Evolutionary conservation across 2,329 filamentous ascomycete genomes (phyloP), one percentile per base, ranked within the genome.

Genomic region (Atkinsonella texensis): DNA sequence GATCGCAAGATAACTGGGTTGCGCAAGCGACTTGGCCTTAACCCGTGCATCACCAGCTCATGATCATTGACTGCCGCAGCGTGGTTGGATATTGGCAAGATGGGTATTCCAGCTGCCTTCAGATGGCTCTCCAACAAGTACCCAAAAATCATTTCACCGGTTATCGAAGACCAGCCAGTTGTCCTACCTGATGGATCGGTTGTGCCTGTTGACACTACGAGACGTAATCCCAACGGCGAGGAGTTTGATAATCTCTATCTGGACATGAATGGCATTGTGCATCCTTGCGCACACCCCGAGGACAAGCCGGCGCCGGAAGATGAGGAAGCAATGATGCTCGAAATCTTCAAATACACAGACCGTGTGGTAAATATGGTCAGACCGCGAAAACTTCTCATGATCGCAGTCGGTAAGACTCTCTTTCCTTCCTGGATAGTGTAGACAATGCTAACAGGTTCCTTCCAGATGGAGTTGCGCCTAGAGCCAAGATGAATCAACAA

Each of bases 401-500:
- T 98, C 64, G 93, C 93, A 62, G 90, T 98, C 66, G 87, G 86
- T 90, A 75, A 62, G 81, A 72, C 48, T 15, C 56, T 10, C 20
- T 32, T 33, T 33, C 2, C 7, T 42, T 7, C 15, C n/a, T 38
- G 17, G n/a, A 28, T 9, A 35, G 44, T 35, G 4, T 33, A 18
- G 17, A 47, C 20, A 8, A 42, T 52, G 49, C 65, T 73, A 54
- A 69, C 53, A 23, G 44, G 51, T 12, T 8, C 39, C 35, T 15
- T 41, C 4, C 39, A 89, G 93, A 98, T 71, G 93, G 93, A 65
- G 93, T 98, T 57, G 93, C 93, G 4, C 94, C 93, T 46, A 86
- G 93, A 67, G 94, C 94, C 53, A 98, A 98, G 71, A 98, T 98
- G 93, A 98, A 98, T 67, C 94, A 98, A 67, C 93, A 98, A 71